A percentile compares a stretch with the other conserved stretches of the same genome.
Evolutionary conservation across 83 land plant species (phyloP).

Genomic region (Diphasiastrum complanatum): DNA sequence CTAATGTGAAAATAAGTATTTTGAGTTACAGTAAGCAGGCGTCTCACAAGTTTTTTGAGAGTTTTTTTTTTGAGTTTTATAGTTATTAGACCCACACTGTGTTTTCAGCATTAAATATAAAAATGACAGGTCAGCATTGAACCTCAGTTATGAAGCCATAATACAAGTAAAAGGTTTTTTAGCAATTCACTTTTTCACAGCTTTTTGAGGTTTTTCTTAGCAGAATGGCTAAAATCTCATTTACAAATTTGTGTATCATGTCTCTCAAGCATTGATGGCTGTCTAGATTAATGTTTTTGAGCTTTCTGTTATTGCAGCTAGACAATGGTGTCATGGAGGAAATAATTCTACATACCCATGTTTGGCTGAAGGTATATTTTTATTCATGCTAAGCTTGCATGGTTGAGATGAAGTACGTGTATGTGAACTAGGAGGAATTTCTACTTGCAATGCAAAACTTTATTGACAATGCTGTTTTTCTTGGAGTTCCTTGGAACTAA

Average conservation of each 20-base stretch:
- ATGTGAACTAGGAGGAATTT: not conserved
- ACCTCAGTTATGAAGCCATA: too few species aligned
- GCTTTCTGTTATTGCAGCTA: not conserved
- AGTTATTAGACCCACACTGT: too few species aligned
- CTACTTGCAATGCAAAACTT: not conserved
- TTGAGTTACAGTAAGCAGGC: too few species aligned
- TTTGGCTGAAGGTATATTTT: slow-evolving; percentile 4
- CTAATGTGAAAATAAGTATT: too few species aligned
- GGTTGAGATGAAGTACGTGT: not conserved
- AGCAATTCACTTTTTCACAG: too few species aligned
- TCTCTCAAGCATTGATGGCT: not conserved
- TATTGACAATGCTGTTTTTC: not conserved
- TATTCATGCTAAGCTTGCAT: not conserved
- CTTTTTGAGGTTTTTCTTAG: too few species aligned
- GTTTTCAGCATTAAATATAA: too few species aligned
- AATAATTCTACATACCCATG: slow-evolving; percentile 5
- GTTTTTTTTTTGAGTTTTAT: too few species aligned
- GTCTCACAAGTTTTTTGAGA: too few species aligned
- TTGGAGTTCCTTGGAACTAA: not conserved
- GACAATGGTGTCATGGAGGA: slow-evolving; percentile 1
- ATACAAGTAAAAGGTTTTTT: too few species aligned
- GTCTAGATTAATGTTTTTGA: not conserved
- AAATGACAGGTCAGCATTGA: too few species aligned
- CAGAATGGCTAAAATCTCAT: too few species aligned
- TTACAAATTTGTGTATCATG: not conserved